Base-by-base conservation (phyloP, 1,284 basidiomycete genomes). In the Heterobasidion irregulare region DNA sequence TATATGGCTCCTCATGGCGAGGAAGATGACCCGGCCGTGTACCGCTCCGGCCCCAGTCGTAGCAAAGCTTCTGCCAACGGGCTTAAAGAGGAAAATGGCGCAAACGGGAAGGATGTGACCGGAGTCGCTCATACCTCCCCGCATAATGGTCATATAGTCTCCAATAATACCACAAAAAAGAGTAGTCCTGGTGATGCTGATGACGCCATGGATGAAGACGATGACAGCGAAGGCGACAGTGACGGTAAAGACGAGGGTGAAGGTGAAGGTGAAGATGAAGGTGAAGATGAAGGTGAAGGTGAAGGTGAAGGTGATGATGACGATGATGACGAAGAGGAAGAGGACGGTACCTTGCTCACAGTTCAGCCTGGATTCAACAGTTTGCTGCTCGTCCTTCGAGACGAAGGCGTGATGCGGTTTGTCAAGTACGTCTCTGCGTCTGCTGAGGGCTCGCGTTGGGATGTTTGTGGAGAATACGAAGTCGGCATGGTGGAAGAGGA, bases 1-100 rank as follows among this genome's bases (percentile, higher is more conserved):
- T 98, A 97, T 70, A 92, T 97, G 84, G 89, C 94, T 2, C 89
- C 92, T 35, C 92, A 94, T 58, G 88, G 94, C 61, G 93, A 92
- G 66, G 91, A 91, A 61, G 93, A 95, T 62, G 94, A 96, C 68
- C 95, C 95, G 5, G 93, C 94, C 2, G 89, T 97, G 15, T 98
- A 97, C 70, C 88, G 92, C 47, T 85, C 87, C 1, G 75, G 84
- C 36, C 75, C 77, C 9, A 72, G 69, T 52, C 83, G 79, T 65
- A 80, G 78, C 59, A 57, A 60, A n/a, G 62, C 65, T 44, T 26
- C 33, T 8, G 54, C 15, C 19, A 15, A 19, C 47, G 56, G 41
- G 65, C 62, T 36, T 48, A 50, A 46, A 60, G 59, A 19, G 58
- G 55, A 63, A 6, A 44, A 54, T n/a, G 53, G 62, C 33, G 66